Evolutionary conservation across 75 land plant species (phyloP).

Genomic region (Pinus taeda): DNA sequence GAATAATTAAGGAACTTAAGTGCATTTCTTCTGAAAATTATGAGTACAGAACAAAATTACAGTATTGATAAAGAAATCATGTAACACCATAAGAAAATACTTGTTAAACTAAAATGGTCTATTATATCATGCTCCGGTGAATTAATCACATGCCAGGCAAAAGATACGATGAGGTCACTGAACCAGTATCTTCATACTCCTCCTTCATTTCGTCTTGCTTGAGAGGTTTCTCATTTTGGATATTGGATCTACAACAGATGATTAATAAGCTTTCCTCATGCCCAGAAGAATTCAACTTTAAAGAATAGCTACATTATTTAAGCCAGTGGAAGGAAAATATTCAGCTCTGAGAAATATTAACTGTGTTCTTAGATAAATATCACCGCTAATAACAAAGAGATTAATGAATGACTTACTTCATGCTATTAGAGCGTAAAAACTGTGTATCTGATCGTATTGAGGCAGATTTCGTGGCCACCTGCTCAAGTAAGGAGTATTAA

Average conservation of each 20-base stretch:
- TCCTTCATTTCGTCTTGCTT: not conserved
- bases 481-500: not conserved
- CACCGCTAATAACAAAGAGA: not conserved
- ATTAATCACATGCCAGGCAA: slow-evolving; percentile 1
- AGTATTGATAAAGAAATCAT: not conserved
- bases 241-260: not conserved
- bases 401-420: slow-evolving; percentile 8
- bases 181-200: slow-evolving; percentile 1
- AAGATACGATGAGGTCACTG: slow-evolving; percentile 11
- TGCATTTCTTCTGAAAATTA: not conserved
- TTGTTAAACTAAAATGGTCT: not conserved
- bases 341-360: not conserved
- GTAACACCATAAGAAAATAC: not conserved
- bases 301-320: too few relatives aligned
- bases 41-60: not conserved
- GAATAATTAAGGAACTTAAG: not conserved
- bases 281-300: not conserved
- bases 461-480: slow-evolving; percentile 1
- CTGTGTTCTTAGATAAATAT: not conserved
- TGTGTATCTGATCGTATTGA: not conserved
- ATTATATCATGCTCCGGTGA: not conserved
- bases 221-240: slow-evolving; percentile 4
- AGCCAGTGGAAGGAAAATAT: not conserved
- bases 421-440: slow-evolving; percentile 1
- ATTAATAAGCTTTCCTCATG: not conserved